Evolutionary conservation across 2,329 filamentous ascomycete species (phyloP).

Genomic region (Tolypocladium amazonense): DNA sequence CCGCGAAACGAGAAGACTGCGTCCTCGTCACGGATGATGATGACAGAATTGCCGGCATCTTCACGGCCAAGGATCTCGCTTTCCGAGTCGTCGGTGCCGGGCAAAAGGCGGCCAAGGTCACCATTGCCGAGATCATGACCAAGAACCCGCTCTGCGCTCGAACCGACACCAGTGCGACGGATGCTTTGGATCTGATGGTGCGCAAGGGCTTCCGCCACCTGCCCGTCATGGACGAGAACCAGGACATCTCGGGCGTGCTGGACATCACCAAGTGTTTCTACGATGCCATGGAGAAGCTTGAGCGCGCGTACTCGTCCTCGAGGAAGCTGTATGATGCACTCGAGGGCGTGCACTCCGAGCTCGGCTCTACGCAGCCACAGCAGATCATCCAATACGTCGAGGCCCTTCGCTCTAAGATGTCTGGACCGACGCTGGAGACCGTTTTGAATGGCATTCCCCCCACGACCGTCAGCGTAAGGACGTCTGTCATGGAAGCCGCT

Average conservation of each 20-base stretch:
- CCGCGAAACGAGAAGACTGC: slow-evolving; percentile 95
- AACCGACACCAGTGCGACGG: slow-evolving; percentile 95
- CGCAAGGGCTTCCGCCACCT: slow-evolving; percentile 95
- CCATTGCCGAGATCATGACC: slow-evolving; percentile 98
- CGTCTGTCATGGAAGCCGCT: slow-evolving; percentile 91
- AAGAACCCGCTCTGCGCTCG: slow-evolving; percentile 97
- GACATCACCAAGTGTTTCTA: slow-evolving; percentile 99
- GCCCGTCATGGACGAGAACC: slow-evolving; percentile 99
- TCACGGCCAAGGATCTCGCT: slow-evolving; percentile 95
- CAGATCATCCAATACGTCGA: slow-evolving; percentile 99
- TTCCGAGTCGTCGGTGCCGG: slow-evolving; percentile 92
- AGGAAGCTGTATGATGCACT: slow-evolving; percentile 94
- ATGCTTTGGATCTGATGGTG: slow-evolving; percentile 96
- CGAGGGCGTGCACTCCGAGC: slow-evolving; percentile 93
- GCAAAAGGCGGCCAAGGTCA: slow-evolving; percentile 78
- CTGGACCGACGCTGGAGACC: slow-evolving; percentile 88
- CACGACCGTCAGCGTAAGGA: slow-evolving; percentile 89
- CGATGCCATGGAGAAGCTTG: slow-evolving; percentile 98
- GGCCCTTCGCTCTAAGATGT: slow-evolving; percentile 92
- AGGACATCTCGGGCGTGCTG: slow-evolving; percentile 94
- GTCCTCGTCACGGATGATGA: slow-evolving; percentile 96
- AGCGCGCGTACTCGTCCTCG: slow-evolving; percentile 96
- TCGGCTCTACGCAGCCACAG: slow-evolving; percentile 90
- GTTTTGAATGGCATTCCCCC: slow-evolving; percentile 88
- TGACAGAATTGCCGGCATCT: slow-evolving; percentile 95